Base-by-base conservation (phyloP, 2,329 filamentous ascomycete genomes). In the Colletotrichum spaethianum region DNA sequence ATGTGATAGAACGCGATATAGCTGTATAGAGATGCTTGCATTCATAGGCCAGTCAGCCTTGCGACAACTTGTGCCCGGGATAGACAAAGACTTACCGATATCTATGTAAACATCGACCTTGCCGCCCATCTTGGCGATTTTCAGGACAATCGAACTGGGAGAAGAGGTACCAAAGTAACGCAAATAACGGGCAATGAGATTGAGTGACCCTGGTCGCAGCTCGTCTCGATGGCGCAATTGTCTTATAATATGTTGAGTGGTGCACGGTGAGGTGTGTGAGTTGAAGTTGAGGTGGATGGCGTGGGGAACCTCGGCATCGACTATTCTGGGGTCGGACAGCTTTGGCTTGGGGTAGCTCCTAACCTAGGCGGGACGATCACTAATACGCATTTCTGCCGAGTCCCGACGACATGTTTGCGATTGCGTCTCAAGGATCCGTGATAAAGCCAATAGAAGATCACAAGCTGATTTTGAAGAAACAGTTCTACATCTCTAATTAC, bases 31-130 rank as follows among this genome's bases (percentile, higher is more conserved):
- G 93, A 95, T 66, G 91, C 93, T 94, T 76, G 23, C 1, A 1
- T 14, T 6, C 12, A 28, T 3, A 28, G 16, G 9, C 66, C 12
- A 67, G 48, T 40, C 28, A 33, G 40, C 14, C 8, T 6, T 55
- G 7, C 4, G 50, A 14, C n/a, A 16, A 26, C 36, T 7, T 26
- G 7, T 50, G 20, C 16, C 1, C 26, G 14, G 16, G 33, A 7
- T 18, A 31, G 44, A 66, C 23, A 18, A 18, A 16, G 1, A 76
- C 85, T 73, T 82, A 93, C 92, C 88, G 77, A 91, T 87, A 80
- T 94, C 92, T 67, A 93, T 74, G 77, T 93, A 93, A 61, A 86
- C 88, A 73, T 92, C 90, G 75, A 94, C 93, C 67, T 87, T 87
- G 65, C 87, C 86, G 26, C 84, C 84, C 91, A 93, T 92, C 48